Evolutionary conservation across 2,329 filamentous ascomycete species (phyloP).

Genomic region (Dactylellina sp.): DNA sequence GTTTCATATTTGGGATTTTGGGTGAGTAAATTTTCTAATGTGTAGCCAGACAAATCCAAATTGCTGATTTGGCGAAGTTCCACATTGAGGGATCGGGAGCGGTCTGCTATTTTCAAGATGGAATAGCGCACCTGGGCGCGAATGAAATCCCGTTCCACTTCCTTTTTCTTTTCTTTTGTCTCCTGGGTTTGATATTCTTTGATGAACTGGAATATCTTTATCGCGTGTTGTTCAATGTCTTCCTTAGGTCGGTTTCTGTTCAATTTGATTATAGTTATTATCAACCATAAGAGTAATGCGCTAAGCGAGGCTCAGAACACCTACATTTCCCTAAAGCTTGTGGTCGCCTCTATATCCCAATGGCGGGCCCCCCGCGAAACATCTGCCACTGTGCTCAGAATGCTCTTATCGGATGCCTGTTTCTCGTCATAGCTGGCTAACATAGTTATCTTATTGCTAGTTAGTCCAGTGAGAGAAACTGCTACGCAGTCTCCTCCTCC

Average conservation of each 20-base stretch:
- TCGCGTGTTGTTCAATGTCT: not conserved
- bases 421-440: not conserved
- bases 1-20: not conserved
- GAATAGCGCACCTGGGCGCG: not conserved
- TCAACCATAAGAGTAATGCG: slow-evolving; percentile 1
- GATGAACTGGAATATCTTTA: slow-evolving; percentile 9
- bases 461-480: not conserved
- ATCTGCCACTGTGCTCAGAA: not conserved
- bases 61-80: not conserved
- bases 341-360: not conserved
- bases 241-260: not conserved
- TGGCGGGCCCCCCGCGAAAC: not conserved
- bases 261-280: not conserved
- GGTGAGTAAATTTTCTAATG: not conserved
- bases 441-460: slow-evolving; percentile 8
- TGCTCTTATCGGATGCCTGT: not conserved
- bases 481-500: slow-evolving; percentile 15
- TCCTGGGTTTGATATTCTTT: not conserved
- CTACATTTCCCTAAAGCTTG: not conserved
- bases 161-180: not conserved
- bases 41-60: not conserved
- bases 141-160: not conserved
- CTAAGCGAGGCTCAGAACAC: not conserved
- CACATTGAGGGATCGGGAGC: not conserved
- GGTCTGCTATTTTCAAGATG: not conserved